These are phyloP conservation scores for Colletotrichum nymphaeae DNA, from an alignment of 2,329 filamentous ascomycete species.

Conservation along the genomic window DNA sequence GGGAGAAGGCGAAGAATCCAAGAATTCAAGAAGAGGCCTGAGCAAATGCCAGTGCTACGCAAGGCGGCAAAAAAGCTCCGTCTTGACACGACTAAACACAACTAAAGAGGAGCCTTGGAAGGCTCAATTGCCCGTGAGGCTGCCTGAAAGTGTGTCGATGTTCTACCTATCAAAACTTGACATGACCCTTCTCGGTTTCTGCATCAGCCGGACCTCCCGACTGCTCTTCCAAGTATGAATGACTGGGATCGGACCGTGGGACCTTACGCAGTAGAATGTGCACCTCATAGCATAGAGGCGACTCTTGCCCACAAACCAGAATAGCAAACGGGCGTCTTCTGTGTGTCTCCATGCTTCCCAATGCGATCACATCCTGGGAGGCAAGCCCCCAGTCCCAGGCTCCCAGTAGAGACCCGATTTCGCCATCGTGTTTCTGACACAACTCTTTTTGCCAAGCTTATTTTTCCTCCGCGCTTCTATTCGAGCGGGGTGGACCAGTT, in stretches of 20 bases:
- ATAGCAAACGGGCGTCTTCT: slow-evolving; percentile 3
- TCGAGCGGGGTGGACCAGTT: not conserved
- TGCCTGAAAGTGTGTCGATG: not conserved
- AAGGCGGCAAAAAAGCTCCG: slow-evolving; percentile 6
- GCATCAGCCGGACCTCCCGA: not conserved
- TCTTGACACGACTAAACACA: too few species aligned
- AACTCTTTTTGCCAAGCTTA: slow-evolving; percentile 25
- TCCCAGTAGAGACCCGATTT: not conserved
- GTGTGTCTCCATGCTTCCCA: not conserved
- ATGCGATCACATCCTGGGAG: not conserved
- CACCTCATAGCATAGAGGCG: slow-evolving; percentile 3
- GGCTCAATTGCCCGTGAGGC: not conserved
- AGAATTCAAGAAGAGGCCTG: not conserved
- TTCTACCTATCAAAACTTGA: not conserved
- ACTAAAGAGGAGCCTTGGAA: not conserved
- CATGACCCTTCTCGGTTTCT: slow-evolving; percentile 2
- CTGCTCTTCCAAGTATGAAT: not conserved
- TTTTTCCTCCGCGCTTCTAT: not conserved
- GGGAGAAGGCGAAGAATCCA: not conserved
- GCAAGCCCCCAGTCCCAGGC: not conserved
- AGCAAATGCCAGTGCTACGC: not conserved
- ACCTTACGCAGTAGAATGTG: not conserved
- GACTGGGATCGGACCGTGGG: not conserved
- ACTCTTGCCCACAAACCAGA: not conserved
- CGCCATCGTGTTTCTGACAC: slow-evolving; percentile 3